Base-by-base conservation (phyloP, 148 eudicot genomes). In the Dianthus caryophyllus region DNA sequence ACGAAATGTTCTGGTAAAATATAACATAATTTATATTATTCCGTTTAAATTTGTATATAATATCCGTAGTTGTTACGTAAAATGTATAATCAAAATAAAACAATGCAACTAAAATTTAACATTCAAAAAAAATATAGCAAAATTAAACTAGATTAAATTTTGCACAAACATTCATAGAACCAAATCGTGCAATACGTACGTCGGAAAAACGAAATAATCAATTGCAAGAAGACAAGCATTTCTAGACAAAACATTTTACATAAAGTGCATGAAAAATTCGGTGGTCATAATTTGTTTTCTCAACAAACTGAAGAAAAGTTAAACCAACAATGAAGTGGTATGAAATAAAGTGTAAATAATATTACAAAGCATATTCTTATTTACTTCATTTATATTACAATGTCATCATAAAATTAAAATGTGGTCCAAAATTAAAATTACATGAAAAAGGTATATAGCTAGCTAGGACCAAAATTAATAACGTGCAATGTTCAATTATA, bases 351-450 rank as follows among this genome's bases (percentile, higher is more conserved):
- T 2, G 18, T 61, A 61, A 29, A 48, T 21, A 39, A 61, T 25
- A 20, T n/a, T 43, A 36, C 38, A 22, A 9, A 58, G 41, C n/a
- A 43, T 41, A 62, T 41, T 44, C 66, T 63, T 63, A 63, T 63
- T 9, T 21, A 41, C 48, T 21, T 21, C 18, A 39, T 36, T 61
- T 61, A 64, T 8, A 16, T 47, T 22, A 66, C 6, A 2, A 53
- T 67, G 61, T 67, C 33, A 57, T 57, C 20, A 64, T 64, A 13
- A 3, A 9, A 14, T 48, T 25, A 57, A 69, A 16, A 31, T 36
- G 73, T 70, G 73, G 73, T 70, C 73, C 73, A 70, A 60, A 58
- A 30, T 59, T 20, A 70, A 60, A 58, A 30, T 59, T 20, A 33
- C 57, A 20, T 65, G 48, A 20, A 70, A 41, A 30, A 60, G 6